Evolutionary conservation across 441 rosid species (phyloP), one percentile per base, ranked within the genome.

Genomic region (Cnidoscolus chayamansa): DNA sequence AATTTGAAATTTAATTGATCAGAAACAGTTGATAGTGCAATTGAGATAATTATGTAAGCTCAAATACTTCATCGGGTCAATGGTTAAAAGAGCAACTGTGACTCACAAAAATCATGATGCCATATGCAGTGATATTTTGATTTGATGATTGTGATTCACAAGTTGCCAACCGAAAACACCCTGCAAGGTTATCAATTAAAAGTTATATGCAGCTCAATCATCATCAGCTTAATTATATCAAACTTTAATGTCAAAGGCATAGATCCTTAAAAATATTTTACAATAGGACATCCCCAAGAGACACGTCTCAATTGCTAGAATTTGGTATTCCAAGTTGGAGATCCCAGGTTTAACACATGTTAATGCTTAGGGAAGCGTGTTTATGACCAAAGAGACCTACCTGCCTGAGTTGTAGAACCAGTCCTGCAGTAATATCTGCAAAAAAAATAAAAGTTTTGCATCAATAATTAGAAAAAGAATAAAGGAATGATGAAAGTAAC

Each of bases 71-170:
- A 56, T 48, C 7, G 69, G 53, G 40, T 49, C 35, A 59, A 31
- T 47, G 60, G 9, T 15, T 10, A 67, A 65, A 77, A 56, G 55
- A 30, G n/a, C 8, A 60, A 76, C 55, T 7, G 68, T 69, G 67
- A 87, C 98, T 94, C 78, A 94, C 97, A 78, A 94, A 94, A 82
- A 89, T 72, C 83, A 94, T 72, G 84, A 92, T 75, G 71, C 98
- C 98, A 40, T 94, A 94, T 32, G 94, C 95, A 67, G 91, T 84
- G 77, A 94, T 92, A 65, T 92, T 94, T 71, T 94, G 98, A 82
- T 90, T 94, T 83, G 80, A 73, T 61, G 97, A 94, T 76, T 81
- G 77, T 62, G 86, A 84, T 30, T 86, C 86, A 74, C 98, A 94
- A 12, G 89, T 80, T 72, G 96, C 98, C 79, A 92, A 65, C 81